A percentile compares a stretch with the other conserved stretches of the same genome.
Conservation (phyloP, 2,329 filamentous ascomycete genomes). For the Calonectria fujianensis region DNA sequence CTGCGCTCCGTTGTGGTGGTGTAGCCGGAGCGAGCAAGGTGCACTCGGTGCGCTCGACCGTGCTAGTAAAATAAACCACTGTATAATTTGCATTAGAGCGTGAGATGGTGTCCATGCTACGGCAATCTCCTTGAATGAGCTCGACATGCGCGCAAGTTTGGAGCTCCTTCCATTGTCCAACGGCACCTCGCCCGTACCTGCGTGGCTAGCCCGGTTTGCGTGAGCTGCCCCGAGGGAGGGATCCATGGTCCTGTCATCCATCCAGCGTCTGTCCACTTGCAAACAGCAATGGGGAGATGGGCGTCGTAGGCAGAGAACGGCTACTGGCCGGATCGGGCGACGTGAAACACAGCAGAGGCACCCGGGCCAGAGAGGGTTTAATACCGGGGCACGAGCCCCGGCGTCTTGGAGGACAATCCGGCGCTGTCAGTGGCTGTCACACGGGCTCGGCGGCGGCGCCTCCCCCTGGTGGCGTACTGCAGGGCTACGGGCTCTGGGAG, state of each 20-base stretch:
- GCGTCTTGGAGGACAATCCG: slow-evolving; percentile 32
- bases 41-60: slow-evolving; percentile 19
- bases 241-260: slow-evolving; percentile 16
- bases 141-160: neutral
- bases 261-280: slow-evolving; percentile 25
- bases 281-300: slow-evolving; percentile 41
- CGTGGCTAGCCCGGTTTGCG: neutral
- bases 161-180: neutral
- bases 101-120: slow-evolving; percentile 25
- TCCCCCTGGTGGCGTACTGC: slow-evolving; percentile 50
- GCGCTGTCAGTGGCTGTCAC: slow-evolving; percentile 48
- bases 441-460: slow-evolving; percentile 51
- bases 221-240: neutral
- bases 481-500: slow-evolving; percentile 27
- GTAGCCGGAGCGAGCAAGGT: slow-evolving; percentile 17
- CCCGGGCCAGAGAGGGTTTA: slow-evolving; percentile 6
- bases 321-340: slow-evolving; percentile 46
- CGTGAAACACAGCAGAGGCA: slow-evolving; percentile 48
- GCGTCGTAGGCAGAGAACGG: slow-evolving; percentile 16
- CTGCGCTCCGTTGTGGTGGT: neutral
- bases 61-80: neutral
- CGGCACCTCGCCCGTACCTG: neutral
- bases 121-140: slow-evolving; percentile 24
- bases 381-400: slow-evolving; percentile 6
- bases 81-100: slow-evolving; percentile 23